Conservation (phyloP, 257 asterid species). For the Fraxinus cuspidata region DNA sequence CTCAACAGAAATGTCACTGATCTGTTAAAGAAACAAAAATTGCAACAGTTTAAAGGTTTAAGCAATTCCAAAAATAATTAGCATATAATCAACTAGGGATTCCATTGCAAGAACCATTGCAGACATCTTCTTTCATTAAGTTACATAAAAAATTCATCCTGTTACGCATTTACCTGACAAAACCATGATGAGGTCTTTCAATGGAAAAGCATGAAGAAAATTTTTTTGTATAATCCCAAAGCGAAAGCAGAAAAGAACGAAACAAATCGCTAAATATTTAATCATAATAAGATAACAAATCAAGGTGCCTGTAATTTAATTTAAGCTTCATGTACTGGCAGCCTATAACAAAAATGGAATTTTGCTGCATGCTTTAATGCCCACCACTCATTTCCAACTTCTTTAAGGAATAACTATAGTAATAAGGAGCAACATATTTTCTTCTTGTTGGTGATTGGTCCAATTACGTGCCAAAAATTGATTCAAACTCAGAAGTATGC, state of each 20-base stretch:
- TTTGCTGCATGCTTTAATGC: too few species aligned
- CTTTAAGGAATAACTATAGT: too few species aligned
- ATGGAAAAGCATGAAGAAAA: background rate
- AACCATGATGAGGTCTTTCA: background rate
- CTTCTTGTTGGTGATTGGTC: too few species aligned
- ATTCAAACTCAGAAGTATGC: too few species aligned
- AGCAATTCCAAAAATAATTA: background rate
- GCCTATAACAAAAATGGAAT: background rate
- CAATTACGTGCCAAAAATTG: too few species aligned
- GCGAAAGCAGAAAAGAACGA: background rate
- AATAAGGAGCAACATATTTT: too few species aligned
- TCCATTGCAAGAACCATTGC: background rate
- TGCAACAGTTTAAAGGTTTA: background rate
- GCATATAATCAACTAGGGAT: background rate
- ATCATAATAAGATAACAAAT: background rate
- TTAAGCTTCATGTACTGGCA: background rate
- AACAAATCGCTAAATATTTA: background rate
- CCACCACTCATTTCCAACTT: too few species aligned
- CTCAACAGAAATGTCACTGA: background rate
- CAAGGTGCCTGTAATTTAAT: background rate
- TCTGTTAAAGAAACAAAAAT: background rate
- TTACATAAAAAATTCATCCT: background rate
- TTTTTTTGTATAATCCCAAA: background rate
- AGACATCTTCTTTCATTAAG: background rate
- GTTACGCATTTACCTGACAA: background rate